Evolutionary conservation across 1,139 yeast genomes (phyloP).

Genomic region (Scheffersomyces illinoinensis): DNA sequence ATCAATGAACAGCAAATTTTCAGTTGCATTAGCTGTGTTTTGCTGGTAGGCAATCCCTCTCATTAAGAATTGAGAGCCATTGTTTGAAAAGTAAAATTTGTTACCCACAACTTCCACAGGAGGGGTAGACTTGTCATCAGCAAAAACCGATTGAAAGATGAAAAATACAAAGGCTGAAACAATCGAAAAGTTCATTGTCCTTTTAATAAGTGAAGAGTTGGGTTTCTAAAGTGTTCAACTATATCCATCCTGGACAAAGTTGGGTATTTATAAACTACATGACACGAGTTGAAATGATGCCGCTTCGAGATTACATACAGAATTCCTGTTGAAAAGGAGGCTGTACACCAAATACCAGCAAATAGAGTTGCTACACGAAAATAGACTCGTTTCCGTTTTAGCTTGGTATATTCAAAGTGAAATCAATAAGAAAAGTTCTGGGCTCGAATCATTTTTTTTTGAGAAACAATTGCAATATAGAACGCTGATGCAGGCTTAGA

Average conservation of each 20-base stretch:
- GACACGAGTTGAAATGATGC: neutral
- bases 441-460: neutral
- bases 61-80: slow-evolving; percentile 80
- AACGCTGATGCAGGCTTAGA: neutral
- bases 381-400: neutral
- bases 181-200: neutral
- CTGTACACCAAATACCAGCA: neutral
- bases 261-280: neutral
- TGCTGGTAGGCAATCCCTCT: slow-evolving; percentile 80
- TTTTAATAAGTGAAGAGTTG: neutral
- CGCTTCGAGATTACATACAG: neutral
- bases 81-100: slow-evolving; percentile 75
- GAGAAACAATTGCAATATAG: neutral
- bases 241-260: neutral
- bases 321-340: neutral
- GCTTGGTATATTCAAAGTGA: neutral
- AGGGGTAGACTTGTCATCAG: slow-evolving; percentile 19
- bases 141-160: neutral
- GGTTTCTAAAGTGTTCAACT: neutral
- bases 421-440: neutral
- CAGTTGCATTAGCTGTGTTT: slow-evolving; percentile 57
- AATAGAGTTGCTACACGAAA: neutral
- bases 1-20: slow-evolving; percentile 15
- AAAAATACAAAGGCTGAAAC: neutral
- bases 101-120: slow-evolving; percentile 64